Conservation (phyloP, 306 rosid genomes). For the Acacia acuminata region DNA sequence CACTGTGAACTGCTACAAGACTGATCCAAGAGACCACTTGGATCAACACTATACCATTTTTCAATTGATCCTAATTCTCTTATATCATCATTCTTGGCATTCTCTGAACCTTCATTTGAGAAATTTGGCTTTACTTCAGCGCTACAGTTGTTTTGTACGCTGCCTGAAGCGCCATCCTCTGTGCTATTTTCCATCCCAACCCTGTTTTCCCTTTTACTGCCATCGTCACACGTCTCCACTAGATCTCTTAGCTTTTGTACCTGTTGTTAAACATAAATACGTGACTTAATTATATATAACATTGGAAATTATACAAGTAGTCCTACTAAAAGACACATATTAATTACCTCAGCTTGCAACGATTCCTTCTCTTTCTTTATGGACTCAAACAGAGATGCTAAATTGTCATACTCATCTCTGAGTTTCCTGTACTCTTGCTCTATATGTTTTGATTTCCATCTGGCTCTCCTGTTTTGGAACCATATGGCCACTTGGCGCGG, state of each 20-base stretch:
- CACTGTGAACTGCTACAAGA: conserved; percentile 56
- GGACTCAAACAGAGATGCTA: conserved; percentile 61
- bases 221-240: conserved; percentile 31
- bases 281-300: not conserved
- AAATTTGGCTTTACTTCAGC: conserved; percentile 36
- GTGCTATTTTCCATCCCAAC: conserved; percentile 34
- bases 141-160: conserved; percentile 34
- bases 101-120: conserved; percentile 42
- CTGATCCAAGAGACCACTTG: conserved; percentile 52
- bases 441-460: conserved; percentile 87
- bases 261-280: conserved; percentile 41
- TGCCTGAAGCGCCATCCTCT: conserved; percentile 49
- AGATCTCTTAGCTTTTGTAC: conserved; percentile 56
- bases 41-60: conserved; percentile 58
- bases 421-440: conserved; percentile 72
- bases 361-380: conserved; percentile 73
- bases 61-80: conserved; percentile 47
- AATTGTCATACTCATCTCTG: conserved; percentile 60
- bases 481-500: conserved; percentile 94
- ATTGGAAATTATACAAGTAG: not conserved
- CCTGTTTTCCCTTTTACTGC: conserved; percentile 29
- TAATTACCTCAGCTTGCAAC: conserved; percentile 70
- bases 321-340: conserved; percentile 10
- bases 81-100: conserved; percentile 32
- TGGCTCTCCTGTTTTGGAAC: conserved; percentile 94